These are phyloP conservation scores for Ophiocordyceps camponoti-floridani DNA, from an alignment of 2,329 filamentous ascomycete species.

Conservation along the genomic window DNA sequence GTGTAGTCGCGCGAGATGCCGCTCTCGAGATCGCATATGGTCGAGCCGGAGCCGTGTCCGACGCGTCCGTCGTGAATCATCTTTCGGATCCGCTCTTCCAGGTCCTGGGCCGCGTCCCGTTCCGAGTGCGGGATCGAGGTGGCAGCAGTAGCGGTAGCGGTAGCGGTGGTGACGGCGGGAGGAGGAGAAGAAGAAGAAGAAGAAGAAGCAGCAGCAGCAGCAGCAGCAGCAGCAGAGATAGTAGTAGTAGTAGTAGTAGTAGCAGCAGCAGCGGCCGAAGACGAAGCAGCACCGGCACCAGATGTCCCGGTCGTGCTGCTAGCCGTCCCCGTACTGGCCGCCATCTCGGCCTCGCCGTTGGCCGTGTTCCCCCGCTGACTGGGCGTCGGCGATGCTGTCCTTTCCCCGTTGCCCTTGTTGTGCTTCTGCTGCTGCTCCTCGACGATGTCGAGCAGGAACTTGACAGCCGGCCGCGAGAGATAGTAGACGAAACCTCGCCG, in stretches of 20 bases:
- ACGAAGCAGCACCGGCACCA: background rate
- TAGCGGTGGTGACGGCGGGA: too few species aligned
- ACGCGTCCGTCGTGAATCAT: constrained; percentile 59
- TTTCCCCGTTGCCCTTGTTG: constrained; percentile 41
- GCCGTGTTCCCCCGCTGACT: constrained; percentile 13
- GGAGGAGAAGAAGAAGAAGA: too few species aligned
- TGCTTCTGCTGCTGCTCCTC: constrained; percentile 90
- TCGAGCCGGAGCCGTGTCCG: constrained; percentile 15
- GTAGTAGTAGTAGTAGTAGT: too few species aligned
- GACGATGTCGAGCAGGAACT: constrained; percentile 94
- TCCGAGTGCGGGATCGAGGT: constrained; percentile 18
- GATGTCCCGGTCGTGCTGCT: background rate
- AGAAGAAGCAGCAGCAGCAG: too few species aligned
- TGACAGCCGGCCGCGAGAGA: constrained; percentile 84
- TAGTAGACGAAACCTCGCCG: constrained; percentile 95
- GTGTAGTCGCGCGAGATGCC: constrained; percentile 79
- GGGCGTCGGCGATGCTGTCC: constrained; percentile 12
- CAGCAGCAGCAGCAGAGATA: too few species aligned
- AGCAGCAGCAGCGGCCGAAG: background rate
- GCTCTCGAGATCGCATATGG: constrained; percentile 46
- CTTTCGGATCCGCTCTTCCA: constrained; percentile 74
- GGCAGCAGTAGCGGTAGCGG: background rate
- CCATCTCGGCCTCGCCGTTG: constrained; percentile 8
- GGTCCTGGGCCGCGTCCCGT: constrained; percentile 39
- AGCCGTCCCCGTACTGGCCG: background rate